Evolutionary conservation across 2,329 filamentous ascomycete species (phyloP).

Genomic region (Xylaria hypoxylon): DNA sequence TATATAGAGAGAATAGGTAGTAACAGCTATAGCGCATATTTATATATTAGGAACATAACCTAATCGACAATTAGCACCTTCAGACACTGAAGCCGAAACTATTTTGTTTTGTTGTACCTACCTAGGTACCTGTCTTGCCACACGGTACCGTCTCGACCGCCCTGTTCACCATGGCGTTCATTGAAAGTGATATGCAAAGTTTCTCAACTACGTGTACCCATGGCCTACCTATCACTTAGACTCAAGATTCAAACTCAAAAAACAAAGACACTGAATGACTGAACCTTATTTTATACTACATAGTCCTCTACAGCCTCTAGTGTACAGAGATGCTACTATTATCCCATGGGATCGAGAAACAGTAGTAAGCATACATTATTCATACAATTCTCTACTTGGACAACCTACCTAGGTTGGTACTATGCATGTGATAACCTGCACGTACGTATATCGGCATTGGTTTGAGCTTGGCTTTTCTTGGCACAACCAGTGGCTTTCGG

Average conservation of each 20-base stretch:
- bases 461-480: slow-evolving; percentile 29
- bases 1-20: too few relatives aligned
- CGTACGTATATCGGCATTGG: slow-evolving; percentile 4
- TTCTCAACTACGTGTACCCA: not conserved
- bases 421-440: not conserved
- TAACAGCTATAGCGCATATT: too few relatives aligned
- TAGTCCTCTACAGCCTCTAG: not conserved
- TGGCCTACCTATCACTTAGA: not conserved
- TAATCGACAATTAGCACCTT: too few relatives aligned
- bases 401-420: not conserved
- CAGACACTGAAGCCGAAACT: too few relatives aligned
- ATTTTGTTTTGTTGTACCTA: too few relatives aligned
- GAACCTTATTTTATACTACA: not conserved
- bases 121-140: too few relatives aligned
- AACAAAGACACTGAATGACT: not conserved
- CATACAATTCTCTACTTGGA: not conserved
- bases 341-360: not conserved
- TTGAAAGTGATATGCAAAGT: not conserved
- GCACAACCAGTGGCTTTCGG: slow-evolving; percentile 6
- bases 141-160: too few relatives aligned
- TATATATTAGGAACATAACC: too few relatives aligned
- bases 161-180: too few relatives aligned
- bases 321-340: not conserved
- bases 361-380: slow-evolving; percentile 1
- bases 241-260: not conserved